A percentile compares a stretch with the other conserved stretches of the same genome.
Evolutionary conservation across 495 filamentous ascomycete species (phyloP).

Genomic region (Wilcoxina mikolae): DNA sequence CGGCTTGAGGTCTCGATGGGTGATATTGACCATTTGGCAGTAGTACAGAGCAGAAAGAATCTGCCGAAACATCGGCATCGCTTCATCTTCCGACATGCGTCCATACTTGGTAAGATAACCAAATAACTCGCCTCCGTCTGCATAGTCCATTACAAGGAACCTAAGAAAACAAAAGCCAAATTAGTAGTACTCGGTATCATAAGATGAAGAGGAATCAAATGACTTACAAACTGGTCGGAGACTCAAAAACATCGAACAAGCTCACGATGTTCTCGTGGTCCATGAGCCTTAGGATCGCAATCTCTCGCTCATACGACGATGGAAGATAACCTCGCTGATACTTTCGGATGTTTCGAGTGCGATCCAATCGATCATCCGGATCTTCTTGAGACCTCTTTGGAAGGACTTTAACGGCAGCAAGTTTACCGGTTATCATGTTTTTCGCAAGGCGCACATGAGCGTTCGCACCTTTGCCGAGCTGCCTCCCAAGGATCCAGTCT

Average conservation of each 20-base stretch:
- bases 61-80: constrained; percentile 75
- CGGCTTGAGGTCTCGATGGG: constrained; percentile 90
- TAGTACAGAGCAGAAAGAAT: constrained; percentile 83
- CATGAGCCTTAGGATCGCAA: constrained; percentile 61
- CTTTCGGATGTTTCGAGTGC: constrained; percentile 36
- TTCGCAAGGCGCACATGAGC: constrained; percentile 69
- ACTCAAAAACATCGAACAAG: constrained; percentile 93
- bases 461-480: constrained; percentile 70
- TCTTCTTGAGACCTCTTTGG: constrained; percentile 41
- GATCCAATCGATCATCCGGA: not conserved
- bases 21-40: constrained; percentile 84
- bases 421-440: constrained; percentile 56
- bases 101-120: constrained; percentile 56
- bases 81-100: constrained; percentile 58
- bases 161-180: constrained; percentile 37
- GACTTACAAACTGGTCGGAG: constrained; percentile 74
- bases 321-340: constrained; percentile 63
- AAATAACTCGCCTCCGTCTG: constrained; percentile 83
- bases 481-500: constrained; percentile 69
- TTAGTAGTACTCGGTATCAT: not conserved
- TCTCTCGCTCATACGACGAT: constrained; percentile 69
- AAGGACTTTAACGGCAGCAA: constrained; percentile 88
- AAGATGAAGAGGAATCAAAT: not conserved
- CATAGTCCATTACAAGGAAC: constrained; percentile 92
- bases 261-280: constrained; percentile 85